Percentiles rank a stretch among this genome's conserved stretches.
phyloP scores from a whole-genome alignment of 345 rosid genomes.

The Rhodomyrtus tomentosa region DNA sequence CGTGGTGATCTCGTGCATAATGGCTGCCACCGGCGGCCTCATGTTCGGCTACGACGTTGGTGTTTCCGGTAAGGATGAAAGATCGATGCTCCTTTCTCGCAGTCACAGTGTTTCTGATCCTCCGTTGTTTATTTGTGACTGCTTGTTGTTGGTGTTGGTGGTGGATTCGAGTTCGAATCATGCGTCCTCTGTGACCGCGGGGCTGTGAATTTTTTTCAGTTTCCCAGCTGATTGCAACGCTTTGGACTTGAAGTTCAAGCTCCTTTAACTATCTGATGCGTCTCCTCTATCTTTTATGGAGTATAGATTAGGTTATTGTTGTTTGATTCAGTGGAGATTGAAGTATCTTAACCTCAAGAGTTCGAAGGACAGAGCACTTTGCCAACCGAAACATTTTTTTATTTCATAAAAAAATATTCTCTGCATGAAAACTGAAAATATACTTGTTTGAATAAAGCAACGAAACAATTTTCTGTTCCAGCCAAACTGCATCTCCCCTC shows the following conservation, averaged over 20 bases:
- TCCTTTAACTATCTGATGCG: background rate
- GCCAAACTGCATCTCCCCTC: background rate
- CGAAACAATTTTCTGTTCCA: background rate
- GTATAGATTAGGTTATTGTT: background rate
- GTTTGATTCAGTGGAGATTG: background rate
- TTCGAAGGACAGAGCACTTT: background rate
- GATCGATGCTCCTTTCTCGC: background rate
- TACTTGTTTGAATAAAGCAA: background rate
- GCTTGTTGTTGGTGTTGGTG: background rate
- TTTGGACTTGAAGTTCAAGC: background rate
- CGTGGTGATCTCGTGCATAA: conserved; percentile 75
- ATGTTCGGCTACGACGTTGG: conserved; percentile 97
- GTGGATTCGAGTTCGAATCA: background rate
- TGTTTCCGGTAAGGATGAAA: conserved; percentile 49
- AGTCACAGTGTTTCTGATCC: background rate
- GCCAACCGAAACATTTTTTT: background rate
- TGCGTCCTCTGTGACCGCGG: background rate
- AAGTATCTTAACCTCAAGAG: background rate
- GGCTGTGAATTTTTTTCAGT: background rate
- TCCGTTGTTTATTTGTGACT: background rate
- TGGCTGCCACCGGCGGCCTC: conserved; percentile 98
- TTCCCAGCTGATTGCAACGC: background rate
- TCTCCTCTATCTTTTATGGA: background rate
- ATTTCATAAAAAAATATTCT: background rate
- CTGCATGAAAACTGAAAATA: background rate